phyloP scores from a whole-genome alignment of 805 yeast genomes.

The Saccharomycopsis oosterbeekiorum region DNA sequence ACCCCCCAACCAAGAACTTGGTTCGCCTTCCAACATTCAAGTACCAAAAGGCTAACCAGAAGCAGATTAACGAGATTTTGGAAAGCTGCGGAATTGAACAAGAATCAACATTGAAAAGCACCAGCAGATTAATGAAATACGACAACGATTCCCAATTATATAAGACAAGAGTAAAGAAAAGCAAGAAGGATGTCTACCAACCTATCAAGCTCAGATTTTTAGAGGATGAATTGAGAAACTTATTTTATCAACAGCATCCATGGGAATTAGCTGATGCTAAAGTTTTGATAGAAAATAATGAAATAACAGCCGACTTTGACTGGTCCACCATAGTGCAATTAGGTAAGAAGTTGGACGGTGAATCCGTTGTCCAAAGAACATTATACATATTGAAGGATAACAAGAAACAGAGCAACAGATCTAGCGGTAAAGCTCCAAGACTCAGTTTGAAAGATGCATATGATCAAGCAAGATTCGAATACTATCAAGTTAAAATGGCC shows the following conservation, averaged over 20 bases:
- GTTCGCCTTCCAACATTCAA: slow-evolving; percentile 22
- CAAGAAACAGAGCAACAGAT: slow-evolving; percentile 7
- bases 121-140: slow-evolving; percentile 2
- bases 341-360: slow-evolving; percentile 76
- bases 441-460: slow-evolving; percentile 54
- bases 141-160: slow-evolving; percentile 20
- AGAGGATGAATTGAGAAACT: slow-evolving; percentile 74
- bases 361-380: slow-evolving; percentile 72
- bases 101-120: slow-evolving; percentile 16
- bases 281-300: slow-evolving; percentile 65
- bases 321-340: slow-evolving; percentile 77
- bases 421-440: slow-evolving; percentile 19
- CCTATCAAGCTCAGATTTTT: slow-evolving; percentile 46
- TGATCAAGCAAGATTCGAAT: slow-evolving; percentile 79
- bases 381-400: slow-evolving; percentile 39
- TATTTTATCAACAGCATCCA: slow-evolving; percentile 89
- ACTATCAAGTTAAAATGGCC: slow-evolving; percentile 75
- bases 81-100: slow-evolving; percentile 22
- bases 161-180: slow-evolving; percentile 38
- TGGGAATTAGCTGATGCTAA: slow-evolving; percentile 96
- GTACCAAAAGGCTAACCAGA: slow-evolving; percentile 16
- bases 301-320: slow-evolving; percentile 40
- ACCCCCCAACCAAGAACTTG: slow-evolving; percentile 69
- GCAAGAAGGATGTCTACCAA: slow-evolving; percentile 34
- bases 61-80: slow-evolving; percentile 18